phyloP scores from a whole-genome alignment of 2,329 filamentous ascomycete genomes.

The Proliferodiscus dingleyae region DNA sequence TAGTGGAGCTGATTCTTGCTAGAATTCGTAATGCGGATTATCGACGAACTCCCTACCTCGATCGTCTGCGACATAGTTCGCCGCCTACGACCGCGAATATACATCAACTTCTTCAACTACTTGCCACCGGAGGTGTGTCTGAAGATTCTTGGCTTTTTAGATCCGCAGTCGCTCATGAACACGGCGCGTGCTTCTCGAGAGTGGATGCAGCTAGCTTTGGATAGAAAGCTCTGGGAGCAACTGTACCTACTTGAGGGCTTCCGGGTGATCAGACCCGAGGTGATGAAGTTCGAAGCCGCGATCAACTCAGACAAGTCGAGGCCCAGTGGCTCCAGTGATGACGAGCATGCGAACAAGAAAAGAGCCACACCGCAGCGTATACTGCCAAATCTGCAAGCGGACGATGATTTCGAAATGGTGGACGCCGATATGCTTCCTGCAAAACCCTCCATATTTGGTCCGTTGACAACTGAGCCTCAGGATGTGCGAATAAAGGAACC shows the following conservation, averaged over 20 bases:
- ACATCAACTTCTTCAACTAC: conserved; percentile 85
- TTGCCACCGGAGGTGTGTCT: conserved; percentile 88
- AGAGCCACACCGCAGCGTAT: conserved; percentile 42
- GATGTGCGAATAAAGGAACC: conserved; percentile 13
- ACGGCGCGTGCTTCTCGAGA: conserved; percentile 73
- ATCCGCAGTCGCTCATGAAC: conserved; percentile 71
- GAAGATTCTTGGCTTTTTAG: conserved; percentile 81
- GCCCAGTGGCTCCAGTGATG: conserved; percentile 28
- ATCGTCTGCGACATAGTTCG: conserved; percentile 77
- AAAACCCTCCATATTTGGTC: conserved; percentile 26
- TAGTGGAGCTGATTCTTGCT: conserved; percentile 15
- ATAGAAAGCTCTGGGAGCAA: conserved; percentile 80
- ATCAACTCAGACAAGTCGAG: conserved; percentile 30
- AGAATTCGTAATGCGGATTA: conserved; percentile 78
- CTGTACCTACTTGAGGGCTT: conserved; percentile 85
- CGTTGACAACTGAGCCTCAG: conserved; percentile 7
- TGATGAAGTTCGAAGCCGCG: conserved; percentile 60
- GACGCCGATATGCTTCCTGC: conserved; percentile 30
- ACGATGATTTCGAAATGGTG: conserved; percentile 45
- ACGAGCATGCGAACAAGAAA: conserved; percentile 51
- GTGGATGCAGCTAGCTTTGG: conserved; percentile 76
- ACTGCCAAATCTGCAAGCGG: conserved; percentile 31
- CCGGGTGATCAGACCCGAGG: conserved; percentile 63
- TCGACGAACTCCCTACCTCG: conserved; percentile 74
- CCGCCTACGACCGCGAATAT: conserved; percentile 73